Evolutionary conservation across 2,329 filamentous ascomycete genomes (phyloP), one percentile per base, ranked within the genome.

Genomic region (Beauveria rudraprayagi): DNA sequence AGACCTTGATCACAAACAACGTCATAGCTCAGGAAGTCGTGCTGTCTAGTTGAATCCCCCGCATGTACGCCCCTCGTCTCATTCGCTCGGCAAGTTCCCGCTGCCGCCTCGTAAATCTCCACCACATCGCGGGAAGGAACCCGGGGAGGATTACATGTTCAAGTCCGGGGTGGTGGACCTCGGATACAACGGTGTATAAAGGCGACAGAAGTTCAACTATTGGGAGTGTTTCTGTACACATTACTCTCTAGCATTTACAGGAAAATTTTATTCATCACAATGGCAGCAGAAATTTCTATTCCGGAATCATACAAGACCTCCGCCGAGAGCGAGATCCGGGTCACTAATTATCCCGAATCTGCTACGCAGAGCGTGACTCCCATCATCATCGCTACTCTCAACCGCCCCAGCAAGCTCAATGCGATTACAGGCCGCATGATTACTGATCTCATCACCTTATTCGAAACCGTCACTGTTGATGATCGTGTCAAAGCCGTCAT

Each of bases 401-500:
- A 83, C 70, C 78, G 81, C 0, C 79, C 82, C 1, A 67, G 72
- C n/a, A 74, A 78, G 56, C 78, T 84, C 63, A 86, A 85, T 73
- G 76, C 79, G 55, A 79, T 86, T 68, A 76, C 75, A 2, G 69
- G 70, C 0, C 65, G 70, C 3, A 73, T 76, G 63, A 79, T 83
- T 68, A 67, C 69, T 52, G 74, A 75, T 56, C 72, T 83, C 46
- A 74, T 75, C 56, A 54, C 58, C 2, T 71, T 81, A 22, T 85
- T 77, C 75, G 68, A 73, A 28, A 84, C 82, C 77, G 84, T 81
- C 68, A 83, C 87, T 66, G 68, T 68, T 17, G 80, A 87, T 68
- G 79, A 82, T 3, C 70, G 72, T 2, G 77, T 88, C 53, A 80
- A 80, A 57, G 82, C 80, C 66, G 83, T 82, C 26, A 77, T 88